Evolutionary conservation across 176 grass and related monocot species (phyloP), one percentile per base, ranked within the genome.

Genomic region (Zoysia pacifica): DNA sequence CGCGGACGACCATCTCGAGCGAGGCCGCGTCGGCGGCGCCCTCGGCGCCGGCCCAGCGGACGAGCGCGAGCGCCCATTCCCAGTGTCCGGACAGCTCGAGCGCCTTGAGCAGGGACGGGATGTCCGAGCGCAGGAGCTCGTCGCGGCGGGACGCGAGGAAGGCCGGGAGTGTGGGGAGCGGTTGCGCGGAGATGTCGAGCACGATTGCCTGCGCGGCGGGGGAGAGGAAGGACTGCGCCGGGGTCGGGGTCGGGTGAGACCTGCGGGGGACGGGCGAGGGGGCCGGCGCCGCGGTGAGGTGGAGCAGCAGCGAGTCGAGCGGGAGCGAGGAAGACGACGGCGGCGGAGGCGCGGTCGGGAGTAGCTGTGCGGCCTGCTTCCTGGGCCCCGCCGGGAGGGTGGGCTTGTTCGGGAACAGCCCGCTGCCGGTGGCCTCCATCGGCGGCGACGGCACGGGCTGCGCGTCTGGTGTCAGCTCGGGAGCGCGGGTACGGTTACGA

Each of bases 1-100:
- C 84, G 18, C 90, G 87, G 75, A 89, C 48, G 5, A 98, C 87
- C 52, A 92, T 85, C 86, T 98, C 95, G 14, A 94, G 76, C 2
- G 92, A 70, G 1, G 85, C 59, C 36, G 78, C 73, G 15, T 89
- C 87, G 14, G 80, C 76, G 28, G 74, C 19, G 13, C 76, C 70
- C 52, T 83, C 77, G 46, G 61, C 65, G 12, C 48, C 70, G 2
- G 90, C 92, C 60, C 66, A 65, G 37, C 89, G 70, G 75, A 97
- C 85, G 5, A 97, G 28, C 52, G 49, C 62, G 56, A 93, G 79
- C 13, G 85, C 82, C 68, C 85, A 88, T 67, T 93, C 87, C 90
- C 85, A 93, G 76, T 80, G 77, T 19, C 88, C 88, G 1, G 77
- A 87, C 10, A 86, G 52, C 74, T 75, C 83, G 47, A 92, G 82